Percentiles rank a stretch among this genome's conserved stretches.
Evolutionary conservation across 352 stramenopile genomes (phyloP).

Genomic region (Heterotrichella gracilis): DNA sequence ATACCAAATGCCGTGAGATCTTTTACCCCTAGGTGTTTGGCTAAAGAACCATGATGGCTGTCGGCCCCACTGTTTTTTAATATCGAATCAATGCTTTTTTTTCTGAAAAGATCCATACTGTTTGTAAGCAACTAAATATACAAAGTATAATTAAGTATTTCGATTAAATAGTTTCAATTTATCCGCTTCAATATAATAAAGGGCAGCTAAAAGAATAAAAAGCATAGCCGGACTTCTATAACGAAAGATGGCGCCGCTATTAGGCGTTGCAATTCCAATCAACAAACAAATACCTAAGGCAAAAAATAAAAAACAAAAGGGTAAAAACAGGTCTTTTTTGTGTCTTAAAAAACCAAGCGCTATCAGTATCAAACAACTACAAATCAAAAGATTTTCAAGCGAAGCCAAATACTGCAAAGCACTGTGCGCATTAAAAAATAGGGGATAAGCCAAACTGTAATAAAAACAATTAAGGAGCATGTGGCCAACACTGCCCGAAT

Average conservation of each 20-base stretch:
- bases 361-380: neutral
- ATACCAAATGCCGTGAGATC: neutral
- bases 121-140: neutral
- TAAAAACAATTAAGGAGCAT: neutral
- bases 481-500: neutral
- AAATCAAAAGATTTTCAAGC: neutral
- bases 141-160: neutral
- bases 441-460: neutral
- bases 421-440: neutral
- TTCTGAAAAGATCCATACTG: neutral
- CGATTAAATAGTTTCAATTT: neutral
- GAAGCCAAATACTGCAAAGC: neutral
- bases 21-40: neutral
- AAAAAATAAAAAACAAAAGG: neutral
- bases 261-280: neutral
- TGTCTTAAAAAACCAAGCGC: neutral
- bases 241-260: neutral
- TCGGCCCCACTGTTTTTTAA: neutral
- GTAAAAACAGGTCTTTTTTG: neutral
- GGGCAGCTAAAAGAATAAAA: neutral
- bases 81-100: neutral
- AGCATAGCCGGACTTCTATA: neutral
- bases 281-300: neutral
- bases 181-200: neutral
- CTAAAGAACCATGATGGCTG: neutral